Conservation (phyloP, 768 basidiomycete genomes). For the Gautieria morchelliformis region DNA sequence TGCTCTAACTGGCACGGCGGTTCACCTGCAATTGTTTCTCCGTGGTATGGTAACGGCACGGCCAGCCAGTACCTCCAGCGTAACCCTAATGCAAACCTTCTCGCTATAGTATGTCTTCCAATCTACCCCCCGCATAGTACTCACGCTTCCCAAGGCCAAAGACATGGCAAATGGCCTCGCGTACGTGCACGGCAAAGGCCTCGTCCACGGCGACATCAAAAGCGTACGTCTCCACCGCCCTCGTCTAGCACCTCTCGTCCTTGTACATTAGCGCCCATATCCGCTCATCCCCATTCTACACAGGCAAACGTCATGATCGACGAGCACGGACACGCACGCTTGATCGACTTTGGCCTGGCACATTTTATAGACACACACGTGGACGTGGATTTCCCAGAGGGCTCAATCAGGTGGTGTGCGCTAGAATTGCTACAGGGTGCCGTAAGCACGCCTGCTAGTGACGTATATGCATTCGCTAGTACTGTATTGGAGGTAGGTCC, state of each 20-base stretch:
- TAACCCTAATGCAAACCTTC: neutral
- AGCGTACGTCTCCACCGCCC: neutral
- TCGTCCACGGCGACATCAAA: slow-evolving; percentile 9
- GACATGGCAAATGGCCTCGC: neutral
- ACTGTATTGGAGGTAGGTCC: neutral
- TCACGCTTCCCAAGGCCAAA: neutral
- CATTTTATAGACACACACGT: neutral
- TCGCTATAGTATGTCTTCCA: neutral
- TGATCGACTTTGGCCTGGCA: slow-evolving; percentile 10
- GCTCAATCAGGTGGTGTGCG: slow-evolving; percentile 1
- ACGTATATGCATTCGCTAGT: slow-evolving; percentile 3
- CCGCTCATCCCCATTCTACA: no score
- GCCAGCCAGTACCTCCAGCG: neutral
- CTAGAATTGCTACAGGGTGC: neutral
- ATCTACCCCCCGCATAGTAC: neutral
- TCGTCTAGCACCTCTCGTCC: no score
- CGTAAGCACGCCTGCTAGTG: neutral
- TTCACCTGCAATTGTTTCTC: neutral
- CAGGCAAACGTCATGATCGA: slow-evolving; percentile 11
- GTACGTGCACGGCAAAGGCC: slow-evolving; percentile 1
- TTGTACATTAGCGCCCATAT: no score
- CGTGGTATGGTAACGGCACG: neutral
- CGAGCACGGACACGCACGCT: neutral
- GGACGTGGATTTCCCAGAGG: neutral
- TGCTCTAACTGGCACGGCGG: no score